Evolutionary conservation across 129 eudicot species (phyloP).

Genomic region (Erigeron canadensis): DNA sequence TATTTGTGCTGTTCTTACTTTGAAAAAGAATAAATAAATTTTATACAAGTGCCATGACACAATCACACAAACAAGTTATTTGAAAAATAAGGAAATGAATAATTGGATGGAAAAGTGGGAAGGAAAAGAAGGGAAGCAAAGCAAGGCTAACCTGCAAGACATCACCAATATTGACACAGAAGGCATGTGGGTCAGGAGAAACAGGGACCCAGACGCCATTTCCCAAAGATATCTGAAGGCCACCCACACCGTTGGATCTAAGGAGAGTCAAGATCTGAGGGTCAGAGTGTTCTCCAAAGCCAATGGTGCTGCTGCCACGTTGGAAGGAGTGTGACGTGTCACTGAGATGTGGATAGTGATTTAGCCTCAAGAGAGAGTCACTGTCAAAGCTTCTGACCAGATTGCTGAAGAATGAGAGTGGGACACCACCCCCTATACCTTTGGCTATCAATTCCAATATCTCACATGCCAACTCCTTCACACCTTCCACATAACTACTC

Average conservation of each 20-base stretch:
- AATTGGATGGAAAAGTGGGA: neutral
- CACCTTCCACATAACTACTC: constrained; percentile 55
- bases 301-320: constrained; percentile 35
- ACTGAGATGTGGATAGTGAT: constrained; percentile 66
- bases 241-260: constrained; percentile 65
- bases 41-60: no score
- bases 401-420: constrained; percentile 37
- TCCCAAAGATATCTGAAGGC: constrained; percentile 62
- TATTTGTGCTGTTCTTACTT: no score
- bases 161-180: constrained; percentile 78
- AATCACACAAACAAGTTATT: no score
- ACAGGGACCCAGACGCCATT: constrained; percentile 73
- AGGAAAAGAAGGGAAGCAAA: neutral
- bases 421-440: constrained; percentile 44
- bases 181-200: constrained; percentile 56
- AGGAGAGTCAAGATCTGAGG: constrained; percentile 82
- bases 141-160: constrained; percentile 55
- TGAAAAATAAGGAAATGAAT: no score
- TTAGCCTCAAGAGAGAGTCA: constrained; percentile 77
- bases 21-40: no score
- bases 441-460: constrained; percentile 57
- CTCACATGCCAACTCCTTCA: constrained; percentile 68
- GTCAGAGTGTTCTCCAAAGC: constrained; percentile 85
- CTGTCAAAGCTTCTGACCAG: constrained; percentile 47
- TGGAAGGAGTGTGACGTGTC: constrained; percentile 29